Conservation (phyloP, 2,329 filamentous ascomycete species). For the Trichoderma sp. region DNA sequence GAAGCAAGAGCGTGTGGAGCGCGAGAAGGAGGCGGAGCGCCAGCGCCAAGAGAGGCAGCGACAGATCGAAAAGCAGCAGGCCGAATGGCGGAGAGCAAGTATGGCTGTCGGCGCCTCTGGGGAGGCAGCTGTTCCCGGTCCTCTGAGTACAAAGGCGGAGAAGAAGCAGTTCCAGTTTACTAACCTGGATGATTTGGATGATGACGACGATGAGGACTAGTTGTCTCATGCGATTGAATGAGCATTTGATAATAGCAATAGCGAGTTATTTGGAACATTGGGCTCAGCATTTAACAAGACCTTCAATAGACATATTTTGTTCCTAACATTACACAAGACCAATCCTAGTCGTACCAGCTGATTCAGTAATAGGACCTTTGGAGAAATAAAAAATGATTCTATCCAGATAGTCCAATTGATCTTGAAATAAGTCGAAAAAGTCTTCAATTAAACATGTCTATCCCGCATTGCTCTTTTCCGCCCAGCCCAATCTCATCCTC, state of each 20-base stretch:
- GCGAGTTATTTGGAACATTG: neutral
- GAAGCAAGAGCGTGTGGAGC: slow-evolving; percentile 44
- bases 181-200: slow-evolving; percentile 51
- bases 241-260: neutral
- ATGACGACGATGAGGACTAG: slow-evolving; percentile 44
- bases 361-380: neutral
- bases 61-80: slow-evolving; percentile 42
- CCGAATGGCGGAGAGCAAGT: slow-evolving; percentile 42
- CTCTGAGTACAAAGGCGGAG: slow-evolving; percentile 32
- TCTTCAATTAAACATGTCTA: slow-evolving; percentile 16
- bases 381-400: accelerated
- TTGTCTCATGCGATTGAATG: neutral
- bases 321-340: too few species aligned
- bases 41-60: slow-evolving; percentile 43
- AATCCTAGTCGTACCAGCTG: neutral
- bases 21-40: slow-evolving; percentile 40
- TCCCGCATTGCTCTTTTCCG: slow-evolving; percentile 13
- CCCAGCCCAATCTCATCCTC: neutral
- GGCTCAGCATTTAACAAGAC: neutral
- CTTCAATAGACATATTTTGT: neutral
- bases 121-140: slow-evolving; percentile 26
- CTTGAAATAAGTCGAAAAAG: neutral
- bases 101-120: slow-evolving; percentile 28
- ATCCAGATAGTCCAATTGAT: neutral
- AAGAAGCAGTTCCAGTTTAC: slow-evolving; percentile 58